Conservation (phyloP, 2,329 filamentous ascomycete genomes). For the Paecilomyces fulvus region DNA sequence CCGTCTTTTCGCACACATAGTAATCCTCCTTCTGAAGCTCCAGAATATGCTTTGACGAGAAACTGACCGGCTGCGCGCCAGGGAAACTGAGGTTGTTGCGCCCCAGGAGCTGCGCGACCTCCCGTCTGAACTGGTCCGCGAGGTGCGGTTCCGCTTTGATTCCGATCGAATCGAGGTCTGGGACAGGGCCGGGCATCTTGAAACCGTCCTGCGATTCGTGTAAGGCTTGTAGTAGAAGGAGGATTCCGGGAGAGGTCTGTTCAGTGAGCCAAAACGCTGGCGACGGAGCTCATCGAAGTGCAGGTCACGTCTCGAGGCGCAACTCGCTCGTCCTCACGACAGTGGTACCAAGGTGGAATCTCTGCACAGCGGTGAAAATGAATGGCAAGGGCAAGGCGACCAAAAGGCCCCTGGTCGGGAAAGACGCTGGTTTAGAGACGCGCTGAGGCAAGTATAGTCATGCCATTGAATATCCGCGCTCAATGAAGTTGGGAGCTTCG, state of each 20-base stretch:
- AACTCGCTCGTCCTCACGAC: neutral
- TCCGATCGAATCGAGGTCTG: constrained; percentile 42
- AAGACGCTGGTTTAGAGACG: neutral
- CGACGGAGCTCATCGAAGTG: neutral
- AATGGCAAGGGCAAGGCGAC: neutral
- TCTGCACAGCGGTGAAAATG: neutral
- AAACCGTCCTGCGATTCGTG: neutral
- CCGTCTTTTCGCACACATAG: constrained; percentile 97
- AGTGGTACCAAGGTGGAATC: neutral
- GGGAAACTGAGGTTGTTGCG: constrained; percentile 66
- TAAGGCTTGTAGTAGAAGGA: neutral
- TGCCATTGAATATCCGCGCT: neutral
- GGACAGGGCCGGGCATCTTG: constrained; percentile 32
- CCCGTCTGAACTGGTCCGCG: constrained; percentile 55
- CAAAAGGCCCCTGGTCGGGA: neutral
- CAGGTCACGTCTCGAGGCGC: neutral
- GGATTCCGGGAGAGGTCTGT: neutral
- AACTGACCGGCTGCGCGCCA: constrained; percentile 90
- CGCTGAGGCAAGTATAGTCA: neutral
- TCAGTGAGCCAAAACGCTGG: neutral
- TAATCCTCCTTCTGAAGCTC: constrained; percentile 80
- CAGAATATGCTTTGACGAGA: constrained; percentile 69
- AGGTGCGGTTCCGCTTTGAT: constrained; percentile 56
- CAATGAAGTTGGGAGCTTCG: neutral
- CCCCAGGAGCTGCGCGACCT: constrained; percentile 68